Evolutionary conservation across 1,139 yeast species (phyloP).

Genomic region (Candida tropicalis): DNA sequence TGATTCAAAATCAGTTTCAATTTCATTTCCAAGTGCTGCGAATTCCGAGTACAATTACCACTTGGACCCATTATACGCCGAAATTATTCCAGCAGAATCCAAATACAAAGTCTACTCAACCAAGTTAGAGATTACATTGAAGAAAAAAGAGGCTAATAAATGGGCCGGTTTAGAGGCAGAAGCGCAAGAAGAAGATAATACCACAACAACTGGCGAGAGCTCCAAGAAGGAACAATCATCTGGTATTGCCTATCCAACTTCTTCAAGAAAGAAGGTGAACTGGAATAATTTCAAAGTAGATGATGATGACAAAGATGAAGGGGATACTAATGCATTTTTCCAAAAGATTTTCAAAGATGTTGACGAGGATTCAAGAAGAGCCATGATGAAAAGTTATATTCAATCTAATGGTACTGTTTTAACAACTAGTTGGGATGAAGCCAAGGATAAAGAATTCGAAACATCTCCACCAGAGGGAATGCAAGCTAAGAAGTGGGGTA

Average conservation of each 20-base stretch:
- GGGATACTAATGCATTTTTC: slow-evolving; percentile 71
- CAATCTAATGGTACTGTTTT: slow-evolving; percentile 94
- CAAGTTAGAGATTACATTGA: slow-evolving; percentile 68
- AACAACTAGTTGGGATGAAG: slow-evolving; percentile 96
- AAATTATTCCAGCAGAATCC: slow-evolving; percentile 51
- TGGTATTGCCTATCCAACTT: slow-evolving; percentile 53
- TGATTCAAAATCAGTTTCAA: slow-evolving; percentile 30
- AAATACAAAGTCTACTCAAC: slow-evolving; percentile 62
- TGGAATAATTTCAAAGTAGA: slow-evolving; percentile 72
- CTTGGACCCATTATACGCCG: slow-evolving; percentile 52
- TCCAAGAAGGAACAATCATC: slow-evolving; percentile 11
- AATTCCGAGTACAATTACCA: slow-evolving; percentile 52
- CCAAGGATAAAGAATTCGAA: slow-evolving; percentile 65
- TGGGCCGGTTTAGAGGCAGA: slow-evolving; percentile 50
- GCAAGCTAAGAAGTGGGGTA: slow-evolving; percentile 48
- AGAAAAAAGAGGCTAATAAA: slow-evolving; percentile 34
- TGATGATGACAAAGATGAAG: slow-evolving; percentile 46
- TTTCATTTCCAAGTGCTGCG: slow-evolving; percentile 49
- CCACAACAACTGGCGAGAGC: slow-evolving; percentile 8
- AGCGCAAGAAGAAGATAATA: slow-evolving; percentile 14
- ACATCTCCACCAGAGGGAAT: slow-evolving; percentile 79
- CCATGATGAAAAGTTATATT: slow-evolving; percentile 96
- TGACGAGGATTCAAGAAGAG: slow-evolving; percentile 85
- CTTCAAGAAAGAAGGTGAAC: slow-evolving; percentile 61
- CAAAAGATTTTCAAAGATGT: slow-evolving; percentile 73